Conservation (phyloP, 73 alveolate species). For the Symbiodinium pilosum region DNA sequence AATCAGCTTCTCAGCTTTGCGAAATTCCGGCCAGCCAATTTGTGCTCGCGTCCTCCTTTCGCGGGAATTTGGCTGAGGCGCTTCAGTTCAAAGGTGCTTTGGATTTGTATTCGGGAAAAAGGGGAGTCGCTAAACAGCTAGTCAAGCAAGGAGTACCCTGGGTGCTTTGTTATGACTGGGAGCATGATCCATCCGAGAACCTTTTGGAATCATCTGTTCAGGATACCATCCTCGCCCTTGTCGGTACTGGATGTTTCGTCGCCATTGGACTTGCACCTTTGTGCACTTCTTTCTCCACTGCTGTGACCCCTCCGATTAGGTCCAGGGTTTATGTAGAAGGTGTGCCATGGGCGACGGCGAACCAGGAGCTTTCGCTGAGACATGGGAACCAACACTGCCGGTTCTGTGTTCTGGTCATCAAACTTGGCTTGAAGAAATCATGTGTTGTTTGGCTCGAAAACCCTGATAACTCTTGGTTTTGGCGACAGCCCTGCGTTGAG, state of each 20-base stretch:
- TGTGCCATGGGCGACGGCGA: neutral
- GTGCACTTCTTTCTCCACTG: neutral
- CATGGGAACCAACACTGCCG: neutral
- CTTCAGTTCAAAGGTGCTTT: neutral
- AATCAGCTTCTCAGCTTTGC: neutral
- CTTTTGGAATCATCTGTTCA: neutral
- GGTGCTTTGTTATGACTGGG: neutral
- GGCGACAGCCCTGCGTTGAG: neutral
- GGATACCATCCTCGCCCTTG: neutral
- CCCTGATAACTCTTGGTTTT: neutral
- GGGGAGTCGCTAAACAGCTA: neutral
- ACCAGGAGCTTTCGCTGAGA: neutral
- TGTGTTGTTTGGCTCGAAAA: neutral
- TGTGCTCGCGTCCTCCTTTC: neutral
- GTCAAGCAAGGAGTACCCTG: neutral
- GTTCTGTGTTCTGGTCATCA: neutral
- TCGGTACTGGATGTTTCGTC: neutral
- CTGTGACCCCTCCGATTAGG: constrained; percentile 10
- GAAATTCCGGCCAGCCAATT: neutral
- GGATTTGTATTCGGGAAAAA: neutral
- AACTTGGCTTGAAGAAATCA: no score
- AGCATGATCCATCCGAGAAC: neutral
- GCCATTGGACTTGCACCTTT: neutral
- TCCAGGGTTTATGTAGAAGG: neutral
- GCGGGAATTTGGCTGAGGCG: neutral